Base-by-base conservation (phyloP, 768 basidiomycete species). In the Trametes sanguinea region DNA sequence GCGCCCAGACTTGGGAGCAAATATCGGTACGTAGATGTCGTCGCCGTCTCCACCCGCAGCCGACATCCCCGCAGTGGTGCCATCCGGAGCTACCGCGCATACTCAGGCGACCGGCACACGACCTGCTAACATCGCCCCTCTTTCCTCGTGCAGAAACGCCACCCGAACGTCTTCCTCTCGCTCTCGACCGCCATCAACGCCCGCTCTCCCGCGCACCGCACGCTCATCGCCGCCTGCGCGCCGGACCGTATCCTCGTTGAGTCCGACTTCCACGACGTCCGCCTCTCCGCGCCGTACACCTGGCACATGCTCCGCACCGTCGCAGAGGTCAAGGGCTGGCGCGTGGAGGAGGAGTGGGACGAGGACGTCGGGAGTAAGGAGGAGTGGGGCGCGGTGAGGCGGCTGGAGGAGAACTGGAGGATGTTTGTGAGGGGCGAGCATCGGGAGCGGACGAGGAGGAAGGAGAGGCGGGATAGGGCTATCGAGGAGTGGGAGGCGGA, bases 171-270 rank as follows among this genome's bases (percentile, higher is more conserved):
- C 53, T 99, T 87, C 76, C 80, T 96, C 57, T 98, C 95, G 0
- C 78, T 96, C 10, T 97, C 95, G 1, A 92, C 89, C 0, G 85
- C 83, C 60, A 92, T 96, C 68, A 96, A 96, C 63, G 77, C 83
- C 22, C 86, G 89, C 43, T 89, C 90, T 6, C 75, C 80, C 5
- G 83, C 83, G 43, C 83, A 90, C 62, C 76, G 78, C 42, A 76
- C 80, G 2, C 80, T 98, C 17, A 88, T 96, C 52, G 75, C 80
- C 45, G 77, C 80, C 0, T 90, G 88, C 65, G 76, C 85, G 51
- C 75, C 85, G 2, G 72, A 83, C 62, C 85, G 93, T 27, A 80
- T 98, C 30, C 81, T 98, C 52, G 86, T 86, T 33, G 96, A 99
- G 74, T 93, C 90, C 2, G 96, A 98, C 74, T 90, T 82, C 68